Conservation (phyloP, 495 filamentous ascomycete species). For the Hypomontagnella monticulosa region DNA sequence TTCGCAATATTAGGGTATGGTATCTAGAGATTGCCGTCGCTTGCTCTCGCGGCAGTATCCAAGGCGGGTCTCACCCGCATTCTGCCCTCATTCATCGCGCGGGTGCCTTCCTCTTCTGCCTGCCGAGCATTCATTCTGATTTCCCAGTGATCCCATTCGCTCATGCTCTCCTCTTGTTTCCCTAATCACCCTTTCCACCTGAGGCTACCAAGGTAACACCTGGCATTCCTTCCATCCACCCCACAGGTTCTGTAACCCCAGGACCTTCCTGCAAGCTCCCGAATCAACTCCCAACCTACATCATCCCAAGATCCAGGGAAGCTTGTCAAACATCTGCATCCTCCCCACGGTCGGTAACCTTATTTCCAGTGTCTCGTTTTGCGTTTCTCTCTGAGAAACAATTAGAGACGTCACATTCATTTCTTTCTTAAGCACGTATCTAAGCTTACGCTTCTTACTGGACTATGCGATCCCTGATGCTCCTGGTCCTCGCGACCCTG, state of each 20-base stretch:
- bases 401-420: neutral
- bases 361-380: neutral
- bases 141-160: neutral
- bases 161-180: neutral
- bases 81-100: neutral
- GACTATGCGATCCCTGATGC: slow-evolving; percentile 27
- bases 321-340: neutral
- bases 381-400: neutral
- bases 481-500: slow-evolving; percentile 22
- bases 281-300: too few relatives aligned
- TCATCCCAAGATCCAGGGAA: too few relatives aligned
- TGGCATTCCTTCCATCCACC: too few relatives aligned
- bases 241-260: too few relatives aligned
- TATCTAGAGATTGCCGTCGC: neutral
- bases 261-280: too few relatives aligned
- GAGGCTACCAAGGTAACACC: too few relatives aligned
- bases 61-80: too few relatives aligned
- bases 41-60: too few relatives aligned
- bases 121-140: neutral
- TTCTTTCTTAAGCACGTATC: neutral
- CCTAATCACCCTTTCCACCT: too few relatives aligned
- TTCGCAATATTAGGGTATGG: too few relatives aligned
- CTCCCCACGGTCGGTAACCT: neutral
- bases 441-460: neutral
- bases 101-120: neutral